Base-by-base conservation (phyloP, 2,329 filamentous ascomycete genomes). In the Cercospora sp. region DNA sequence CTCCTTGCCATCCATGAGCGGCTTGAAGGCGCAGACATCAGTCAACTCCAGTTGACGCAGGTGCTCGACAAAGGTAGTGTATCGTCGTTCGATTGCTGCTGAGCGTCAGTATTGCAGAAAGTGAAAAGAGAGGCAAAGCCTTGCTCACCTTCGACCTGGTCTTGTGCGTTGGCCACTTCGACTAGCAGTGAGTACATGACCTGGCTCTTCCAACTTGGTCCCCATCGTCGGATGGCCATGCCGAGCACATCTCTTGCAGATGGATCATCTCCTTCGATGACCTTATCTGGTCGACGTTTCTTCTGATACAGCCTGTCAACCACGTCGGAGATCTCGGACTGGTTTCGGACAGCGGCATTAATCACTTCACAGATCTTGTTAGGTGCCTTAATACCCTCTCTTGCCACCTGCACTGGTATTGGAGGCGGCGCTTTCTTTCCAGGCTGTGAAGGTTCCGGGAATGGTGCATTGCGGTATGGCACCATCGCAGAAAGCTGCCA, bases 321-420 rank as follows among this genome's bases (percentile, higher is more conserved):
- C 16, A 90, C 76, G 9, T 79, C 79, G 30, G 86, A 81, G n/a
- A 96, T 92, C 53, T 89, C 85, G 3, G 80, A 74, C 57, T 87
- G 83, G 72, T 93, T 84, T n/a, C 81, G 83, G 60, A 90, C 83
- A 8, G 90, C 87, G 23, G 87, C 87, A 13, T 86, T 85, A 64
- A 95, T 82, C 4, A 94, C 80, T 70, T 89, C 88, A 53, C 86
- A 87, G 5, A 93, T 81, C 77, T 90, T 95, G 77, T 93, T 96
- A 2, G 91, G 87, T 1, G 89, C 86, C 75, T 91, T 93, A 77
- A 96, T 88, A 5, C 93, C 93, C 77, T 96, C 92, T 33, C 90
- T 85, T 5, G 88, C 89, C 5, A 91, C 90, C 31, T 87, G 81
- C 3, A 86, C 85, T 3, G 89, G 85, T 18, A 88, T 83, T 0